Conservation (phyloP, 495 filamentous ascomycete species). For the Xylaria cubensis region DNA sequence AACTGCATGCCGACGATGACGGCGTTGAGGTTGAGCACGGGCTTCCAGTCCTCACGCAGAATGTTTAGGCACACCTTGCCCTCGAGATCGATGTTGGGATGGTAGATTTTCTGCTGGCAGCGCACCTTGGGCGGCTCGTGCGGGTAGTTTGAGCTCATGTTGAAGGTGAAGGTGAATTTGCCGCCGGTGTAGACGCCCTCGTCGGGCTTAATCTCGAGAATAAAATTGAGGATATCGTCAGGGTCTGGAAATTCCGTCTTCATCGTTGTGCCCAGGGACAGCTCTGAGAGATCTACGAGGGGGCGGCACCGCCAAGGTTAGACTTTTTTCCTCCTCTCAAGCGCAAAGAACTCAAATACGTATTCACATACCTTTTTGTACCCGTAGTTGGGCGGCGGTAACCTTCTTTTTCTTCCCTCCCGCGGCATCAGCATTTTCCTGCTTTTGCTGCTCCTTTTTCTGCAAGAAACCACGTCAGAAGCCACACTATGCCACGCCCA, state of each 20-base stretch:
- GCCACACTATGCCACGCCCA: not conserved
- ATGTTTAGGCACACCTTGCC: conserved; percentile 99
- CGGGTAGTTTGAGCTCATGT: conserved; percentile 92
- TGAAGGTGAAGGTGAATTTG: conserved; percentile 86
- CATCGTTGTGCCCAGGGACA: conserved; percentile 90
- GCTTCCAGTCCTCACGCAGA: conserved; percentile 97
- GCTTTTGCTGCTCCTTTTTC: conserved; percentile 95
- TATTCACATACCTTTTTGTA: conserved; percentile 81
- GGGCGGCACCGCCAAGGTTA: not conserved
- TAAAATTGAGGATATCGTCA: conserved; percentile 96
- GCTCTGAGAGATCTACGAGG: conserved; percentile 82
- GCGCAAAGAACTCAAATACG: not conserved
- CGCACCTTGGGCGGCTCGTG: conserved; percentile 98
- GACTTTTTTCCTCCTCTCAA: not conserved
- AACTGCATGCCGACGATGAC: conserved; percentile 98
- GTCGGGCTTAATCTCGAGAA: conserved; percentile 90
- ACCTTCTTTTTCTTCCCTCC: conserved; percentile 96
- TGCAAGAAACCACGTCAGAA: conserved; percentile 45
- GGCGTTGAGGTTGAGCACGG: conserved; percentile 93
- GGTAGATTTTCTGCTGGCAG: conserved; percentile 98
- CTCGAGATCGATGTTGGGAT: conserved; percentile 97
- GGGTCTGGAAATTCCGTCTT: conserved; percentile 90
- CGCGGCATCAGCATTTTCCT: conserved; percentile 77
- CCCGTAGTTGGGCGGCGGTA: conserved; percentile 91
- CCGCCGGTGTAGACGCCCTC: conserved; percentile 98